Base-by-base conservation (phyloP, 768 basidiomycete genomes). In the Mycena galericulata region DNA sequence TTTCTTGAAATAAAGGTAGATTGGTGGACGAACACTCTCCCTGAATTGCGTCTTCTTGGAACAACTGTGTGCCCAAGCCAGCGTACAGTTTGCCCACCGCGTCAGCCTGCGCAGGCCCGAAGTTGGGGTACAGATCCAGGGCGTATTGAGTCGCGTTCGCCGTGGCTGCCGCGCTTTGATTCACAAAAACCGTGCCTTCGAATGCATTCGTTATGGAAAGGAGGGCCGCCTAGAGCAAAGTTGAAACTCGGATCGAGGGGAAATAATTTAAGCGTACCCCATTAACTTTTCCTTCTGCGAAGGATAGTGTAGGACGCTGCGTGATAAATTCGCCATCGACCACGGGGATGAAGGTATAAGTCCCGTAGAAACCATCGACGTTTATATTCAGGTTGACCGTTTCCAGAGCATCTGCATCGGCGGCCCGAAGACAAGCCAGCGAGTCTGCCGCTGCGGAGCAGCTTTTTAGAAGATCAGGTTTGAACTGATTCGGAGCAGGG, bases 261-360 rank as follows among this genome's bases (percentile, higher is more conserved):
- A 12, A 69, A 27, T 26, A 36, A 7, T 36, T 9, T 18, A 34
- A 69, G 22, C 75, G 14, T 67, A 81, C 80, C 20, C 80, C 80
- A 26, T 82, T 82, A 22, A 78, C 63, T 18, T 59, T 68, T 24
- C 79, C 74, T 22, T 69, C 73, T 14, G 56, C 38, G 32, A 81
- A 66, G 14, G 80, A 77, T 45, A 74, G 58, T 0, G 71, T 78
- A 5, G 81, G 80, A 30, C 73, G 73, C 40, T 80, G 81, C 8
- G 70, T 22, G 32, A 81, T 82, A 57, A 80, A 78, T 2, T 72
- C 73, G 5, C 76, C 81, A 45, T 81, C 80, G 2, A 81, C 71
- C 6, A 81, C 78, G 0, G 80, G 79, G n/a, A 73, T 62, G n/a
- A 78, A 76, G 22, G 57, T 43, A 27, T 40, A 75, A 15, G 73